Base-by-base conservation (phyloP, 2,329 filamentous ascomycete species). In the Lachnellula suecica region DNA sequence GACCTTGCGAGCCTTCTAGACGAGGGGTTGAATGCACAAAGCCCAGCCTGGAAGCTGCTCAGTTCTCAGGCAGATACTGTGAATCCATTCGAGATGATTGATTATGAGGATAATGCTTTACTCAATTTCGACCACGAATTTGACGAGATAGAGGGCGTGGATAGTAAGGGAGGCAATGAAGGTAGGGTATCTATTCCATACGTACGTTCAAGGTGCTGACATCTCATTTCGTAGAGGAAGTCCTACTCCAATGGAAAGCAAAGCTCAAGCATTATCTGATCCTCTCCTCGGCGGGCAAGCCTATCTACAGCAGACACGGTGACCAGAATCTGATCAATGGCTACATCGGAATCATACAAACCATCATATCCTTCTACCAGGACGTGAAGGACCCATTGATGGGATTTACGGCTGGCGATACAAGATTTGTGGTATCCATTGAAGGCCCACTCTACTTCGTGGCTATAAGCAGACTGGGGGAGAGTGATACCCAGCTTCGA, bases 261-360 rank as follows among this genome's bases (percentile, higher is more conserved):
- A 97, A 97, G 73, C 79, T 92, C 57, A 99, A 99, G 71, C 94
- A 99, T 71, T 99, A 96, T 70, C 84, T 99, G 72, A 96, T 99
- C 63, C 76, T 99, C 1, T 97, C 94, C 2, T 93, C 91, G 13
- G 93, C 95, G 9, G 94, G 94, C 19, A 99, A 99, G 69, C 95
- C 94, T 10, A 95, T 99, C 44, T 99, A 93, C 78, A 97, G 91
- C 65, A 83, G 95, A 44, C 93, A 99, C 68, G 94, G 95, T 37
- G 91, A 97, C 62, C 81, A 96, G 59, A 85, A 87, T 49, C 76
- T 97, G 40, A 91, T 97, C 67, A 96, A 95, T 63, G 88, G 89
- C 46, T 97, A 94, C 63, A 93, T 97, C 68, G 94, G 94, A 37
- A 87, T 99, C 17, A 87, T 97, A 2, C 94, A 97, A 69, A 99